phyloP scores from a whole-genome alignment of 2,329 filamentous ascomycete genomes.

The Aureobasidium sp. region DNA sequence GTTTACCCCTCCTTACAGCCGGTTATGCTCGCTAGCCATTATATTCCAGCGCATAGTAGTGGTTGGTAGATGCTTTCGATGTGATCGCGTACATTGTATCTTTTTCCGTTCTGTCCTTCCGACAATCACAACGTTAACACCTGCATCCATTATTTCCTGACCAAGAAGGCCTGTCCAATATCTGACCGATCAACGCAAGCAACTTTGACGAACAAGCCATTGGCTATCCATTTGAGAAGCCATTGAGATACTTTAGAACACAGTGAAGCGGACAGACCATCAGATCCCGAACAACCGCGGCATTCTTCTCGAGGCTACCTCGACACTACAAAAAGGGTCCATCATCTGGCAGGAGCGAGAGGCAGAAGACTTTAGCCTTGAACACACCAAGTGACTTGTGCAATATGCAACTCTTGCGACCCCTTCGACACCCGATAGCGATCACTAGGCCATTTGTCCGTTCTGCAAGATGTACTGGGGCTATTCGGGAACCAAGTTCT shows the following conservation, averaged over 20 bases:
- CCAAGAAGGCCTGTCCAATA: neutral
- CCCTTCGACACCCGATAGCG: neutral
- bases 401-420: neutral
- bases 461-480: neutral
- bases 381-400: neutral
- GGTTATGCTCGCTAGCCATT: neutral
- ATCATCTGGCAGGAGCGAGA: neutral
- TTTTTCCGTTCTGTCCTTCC: neutral
- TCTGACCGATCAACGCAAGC: too few relatives aligned
- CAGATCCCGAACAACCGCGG: neutral
- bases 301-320: neutral
- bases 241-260: neutral
- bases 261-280: neutral
- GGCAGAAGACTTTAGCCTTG: neutral
- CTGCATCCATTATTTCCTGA: neutral
- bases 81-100: neutral
- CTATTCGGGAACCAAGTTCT: too few relatives aligned
- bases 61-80: neutral
- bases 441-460: neutral
- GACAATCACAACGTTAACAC: neutral
- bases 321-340: neutral
- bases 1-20: conserved; percentile 4
- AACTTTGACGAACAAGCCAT: neutral
- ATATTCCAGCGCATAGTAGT: neutral
- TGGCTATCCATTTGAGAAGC: neutral